Conservation (phyloP, 2,329 filamentous ascomycete genomes). For the Dactylonectria macrodidyma region DNA sequence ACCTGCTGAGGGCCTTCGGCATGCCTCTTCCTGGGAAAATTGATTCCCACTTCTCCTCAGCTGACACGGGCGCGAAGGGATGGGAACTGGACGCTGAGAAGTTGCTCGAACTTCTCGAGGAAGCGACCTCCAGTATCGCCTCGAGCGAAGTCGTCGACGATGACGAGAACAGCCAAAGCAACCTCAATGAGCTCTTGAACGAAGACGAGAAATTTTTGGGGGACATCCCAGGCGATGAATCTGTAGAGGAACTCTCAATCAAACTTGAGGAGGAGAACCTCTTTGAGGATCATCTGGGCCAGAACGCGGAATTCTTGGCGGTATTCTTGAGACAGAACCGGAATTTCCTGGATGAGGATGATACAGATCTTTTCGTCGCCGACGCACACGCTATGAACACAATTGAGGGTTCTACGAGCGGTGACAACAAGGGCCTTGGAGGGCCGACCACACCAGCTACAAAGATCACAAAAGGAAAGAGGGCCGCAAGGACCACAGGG, state of each 20-base stretch:
- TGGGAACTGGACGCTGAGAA: slow-evolving; percentile 20
- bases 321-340: slow-evolving; percentile 5
- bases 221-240: slow-evolving; percentile 28
- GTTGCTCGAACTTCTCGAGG: slow-evolving; percentile 24
- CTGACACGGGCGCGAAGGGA: slow-evolving; percentile 19
- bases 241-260: slow-evolving; percentile 24
- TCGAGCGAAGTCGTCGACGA: slow-evolving; percentile 23
- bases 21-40: slow-evolving; percentile 26
- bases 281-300: slow-evolving; percentile 26
- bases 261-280: slow-evolving; percentile 28
- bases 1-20: slow-evolving; percentile 22
- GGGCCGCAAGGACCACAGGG: no score
- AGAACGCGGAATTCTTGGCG: background rate
- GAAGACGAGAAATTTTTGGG: slow-evolving; percentile 27
- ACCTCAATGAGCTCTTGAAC: slow-evolving; percentile 32
- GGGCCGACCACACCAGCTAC: no score
- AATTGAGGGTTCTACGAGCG: slow-evolving; percentile 8
- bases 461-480: no score
- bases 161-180: slow-evolving; percentile 29
- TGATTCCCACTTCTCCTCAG: slow-evolving; percentile 26
- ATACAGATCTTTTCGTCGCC: slow-evolving; percentile 7
- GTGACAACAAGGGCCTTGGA: background rate
- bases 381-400: slow-evolving; percentile 10
- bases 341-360: slow-evolving; percentile 7
- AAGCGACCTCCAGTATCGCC: slow-evolving; percentile 22